Base-by-base conservation (phyloP, 2,329 filamentous ascomycete species). In the Paramyrothecium sp. region DNA sequence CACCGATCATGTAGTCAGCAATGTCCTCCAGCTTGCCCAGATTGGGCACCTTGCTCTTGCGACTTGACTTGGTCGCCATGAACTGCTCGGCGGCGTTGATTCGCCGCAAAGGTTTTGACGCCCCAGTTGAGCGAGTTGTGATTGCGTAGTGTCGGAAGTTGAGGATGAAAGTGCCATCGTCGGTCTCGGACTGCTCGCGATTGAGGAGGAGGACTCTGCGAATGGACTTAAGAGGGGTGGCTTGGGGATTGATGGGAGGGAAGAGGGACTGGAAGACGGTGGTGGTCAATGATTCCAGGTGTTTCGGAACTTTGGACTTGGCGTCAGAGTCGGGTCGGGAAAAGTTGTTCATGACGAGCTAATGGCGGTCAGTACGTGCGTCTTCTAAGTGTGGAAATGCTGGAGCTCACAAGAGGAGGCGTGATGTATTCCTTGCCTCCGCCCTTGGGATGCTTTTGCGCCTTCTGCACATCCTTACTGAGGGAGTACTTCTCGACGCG, bases 321-420 rank as follows among this genome's bases (percentile, higher is more conserved):
- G 84, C 75, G 57, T 87, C 83, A 49, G 82, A 69, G 33, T 77
- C 80, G 26, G 89, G 83, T 3, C 87, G 89, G 44, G 85, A 85
- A 74, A 99, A 97, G 74, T 97, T 97, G 78, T 99, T 99, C 95
- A 99, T 98, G 63, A 99, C 95, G 49, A 99, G 84, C 85, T 53
- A 19, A 20, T 89, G 60, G 3, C 53, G 30, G 8, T 33, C 13
- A 33, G 7, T 55, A 63, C 75, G 68, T 76, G 65, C 59, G 19
- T 51, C 51, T 33, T 5, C 21, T 17, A 17, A 23, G 26, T 26
- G 11, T 46, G 19, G 5, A 56, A 49, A 44, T 34, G 10, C 17
- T 30, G 12, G 26, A 54, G 63, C 78, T 61, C 83, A 89, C 87
- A 75, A 98, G 76, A 60, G 95, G 95, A 7, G 95, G 88, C 48